Conservation (phyloP, 257 asterid genomes). For the Misopates orontium region DNA sequence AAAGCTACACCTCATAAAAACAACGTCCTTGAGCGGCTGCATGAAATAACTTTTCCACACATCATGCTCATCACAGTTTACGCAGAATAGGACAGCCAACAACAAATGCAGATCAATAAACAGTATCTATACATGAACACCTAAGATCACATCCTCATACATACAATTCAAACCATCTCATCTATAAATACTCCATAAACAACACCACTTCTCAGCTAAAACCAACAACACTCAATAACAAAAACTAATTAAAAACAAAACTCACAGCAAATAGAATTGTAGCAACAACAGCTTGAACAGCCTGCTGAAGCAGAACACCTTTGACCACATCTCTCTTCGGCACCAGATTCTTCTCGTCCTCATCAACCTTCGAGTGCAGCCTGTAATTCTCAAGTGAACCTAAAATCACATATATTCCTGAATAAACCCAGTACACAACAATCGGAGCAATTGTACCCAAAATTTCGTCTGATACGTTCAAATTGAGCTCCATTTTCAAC, state of each 20-base stretch:
- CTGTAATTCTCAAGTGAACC: slow-evolving; percentile 72
- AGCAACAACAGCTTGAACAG: slow-evolving; percentile 83
- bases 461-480: slow-evolving; percentile 67
- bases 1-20: too few relatives aligned
- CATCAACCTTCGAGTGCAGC: slow-evolving; percentile 74
- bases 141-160: neutral
- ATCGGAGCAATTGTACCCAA: slow-evolving; percentile 80
- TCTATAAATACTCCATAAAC: neutral
- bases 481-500: slow-evolving; percentile 26
- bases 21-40: too few relatives aligned
- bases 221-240: neutral
- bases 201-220: neutral
- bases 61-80: too few relatives aligned
- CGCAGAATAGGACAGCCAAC: too few relatives aligned
- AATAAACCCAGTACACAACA: slow-evolving; percentile 77
- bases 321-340: slow-evolving; percentile 69
- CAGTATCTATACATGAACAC: neutral
- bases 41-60: too few relatives aligned
- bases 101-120: neutral
- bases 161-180: slow-evolving; percentile 11
- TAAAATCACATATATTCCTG: slow-evolving; percentile 72
- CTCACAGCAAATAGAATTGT: slow-evolving; percentile 78
- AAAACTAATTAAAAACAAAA: neutral
- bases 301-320: slow-evolving; percentile 93
- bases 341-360: slow-evolving; percentile 90